These are phyloP conservation scores for Rhexocercosporidium sp. DNA, from an alignment of 2,329 filamentous ascomycete genomes.

Conservation along the genomic window DNA sequence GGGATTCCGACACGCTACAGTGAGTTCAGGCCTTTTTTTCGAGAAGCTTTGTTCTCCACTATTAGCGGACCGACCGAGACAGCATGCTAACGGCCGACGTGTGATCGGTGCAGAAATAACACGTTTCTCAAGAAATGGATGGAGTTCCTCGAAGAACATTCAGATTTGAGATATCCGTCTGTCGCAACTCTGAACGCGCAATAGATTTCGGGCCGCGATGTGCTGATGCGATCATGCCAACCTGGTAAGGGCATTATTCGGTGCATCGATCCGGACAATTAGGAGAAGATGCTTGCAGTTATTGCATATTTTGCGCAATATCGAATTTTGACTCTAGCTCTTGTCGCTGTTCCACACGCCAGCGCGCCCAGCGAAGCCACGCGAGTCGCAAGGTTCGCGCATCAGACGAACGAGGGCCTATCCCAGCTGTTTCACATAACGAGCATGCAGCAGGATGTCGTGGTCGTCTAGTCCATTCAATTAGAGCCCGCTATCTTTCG, in stretches of 20 bases:
- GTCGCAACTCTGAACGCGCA: slow-evolving; percentile 43
- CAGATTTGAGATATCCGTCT: slow-evolving; percentile 89
- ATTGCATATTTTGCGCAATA: slow-evolving; percentile 26
- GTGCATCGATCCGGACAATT: slow-evolving; percentile 19
- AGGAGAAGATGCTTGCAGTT: slow-evolving; percentile 22
- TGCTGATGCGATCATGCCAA: slow-evolving; percentile 7
- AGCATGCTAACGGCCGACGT: slow-evolving; percentile 35
- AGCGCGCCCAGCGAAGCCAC: slow-evolving; percentile 23
- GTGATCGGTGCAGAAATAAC: slow-evolving; percentile 63
- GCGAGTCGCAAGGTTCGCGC: slow-evolving; percentile 26
- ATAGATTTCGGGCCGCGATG: slow-evolving; percentile 10
- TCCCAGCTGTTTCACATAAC: slow-evolving; percentile 34
- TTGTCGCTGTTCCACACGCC: background rate
- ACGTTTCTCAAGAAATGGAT: slow-evolving; percentile 90
- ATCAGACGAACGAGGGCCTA: slow-evolving; percentile 36
- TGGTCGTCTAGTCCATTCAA: background rate
- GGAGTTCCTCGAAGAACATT: slow-evolving; percentile 85
- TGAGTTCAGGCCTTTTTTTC: slow-evolving; percentile 57
- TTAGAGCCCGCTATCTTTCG: background rate
- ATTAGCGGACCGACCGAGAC: slow-evolving; percentile 25
- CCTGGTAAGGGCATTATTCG: slow-evolving; percentile 20
- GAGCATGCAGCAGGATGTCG: slow-evolving; percentile 10
- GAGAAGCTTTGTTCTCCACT: background rate
- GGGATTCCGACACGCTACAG: slow-evolving; percentile 90
- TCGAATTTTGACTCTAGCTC: slow-evolving; percentile 15